phyloP scores from a whole-genome alignment of 768 basidiomycete genomes.

The Boletus patriciae region DNA sequence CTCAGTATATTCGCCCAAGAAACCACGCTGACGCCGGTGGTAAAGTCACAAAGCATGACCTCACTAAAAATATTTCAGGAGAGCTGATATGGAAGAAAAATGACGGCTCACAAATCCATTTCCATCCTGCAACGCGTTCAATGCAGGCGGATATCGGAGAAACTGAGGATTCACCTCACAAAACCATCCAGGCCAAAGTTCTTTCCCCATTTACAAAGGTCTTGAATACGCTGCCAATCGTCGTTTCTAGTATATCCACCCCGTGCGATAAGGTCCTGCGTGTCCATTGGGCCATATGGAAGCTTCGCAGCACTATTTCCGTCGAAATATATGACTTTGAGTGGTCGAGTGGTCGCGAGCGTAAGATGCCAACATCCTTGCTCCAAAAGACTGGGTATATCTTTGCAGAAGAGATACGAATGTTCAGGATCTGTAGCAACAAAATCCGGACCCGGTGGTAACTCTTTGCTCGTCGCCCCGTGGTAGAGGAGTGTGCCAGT shows the following conservation, averaged over 20 bases:
- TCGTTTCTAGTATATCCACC: constrained; percentile 32
- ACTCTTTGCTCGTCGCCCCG: constrained; percentile 15
- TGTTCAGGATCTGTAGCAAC: constrained; percentile 37
- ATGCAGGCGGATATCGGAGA: background rate
- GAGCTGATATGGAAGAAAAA: background rate
- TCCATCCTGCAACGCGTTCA: constrained; percentile 23
- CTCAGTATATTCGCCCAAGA: constrained; percentile 19
- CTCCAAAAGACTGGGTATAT: background rate
- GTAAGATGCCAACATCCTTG: constrained; percentile 20
- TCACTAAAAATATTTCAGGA: constrained; percentile 27
- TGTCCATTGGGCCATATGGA: constrained; percentile 42
- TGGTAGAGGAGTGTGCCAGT: constrained; percentile 40
- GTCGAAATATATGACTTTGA: constrained; percentile 54
- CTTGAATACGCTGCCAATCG: constrained; percentile 38
- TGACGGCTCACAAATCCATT: constrained; percentile 33
- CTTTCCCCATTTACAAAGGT: constrained; percentile 47
- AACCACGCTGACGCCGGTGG: constrained; percentile 26
- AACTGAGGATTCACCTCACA: constrained; percentile 35
- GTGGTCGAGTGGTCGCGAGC: constrained; percentile 25
- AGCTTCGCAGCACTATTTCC: constrained; percentile 50
- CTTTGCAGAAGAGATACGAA: constrained; percentile 39
- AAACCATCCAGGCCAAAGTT: constrained; percentile 45
- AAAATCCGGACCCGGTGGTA: constrained; percentile 36
- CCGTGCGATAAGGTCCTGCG: constrained; percentile 50
- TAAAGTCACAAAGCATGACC: constrained; percentile 38